A percentile compares a stretch with the other conserved stretches of the same genome.
Conservation (phyloP, 2,329 filamentous ascomycete species). For the Anisogramma anomala region DNA sequence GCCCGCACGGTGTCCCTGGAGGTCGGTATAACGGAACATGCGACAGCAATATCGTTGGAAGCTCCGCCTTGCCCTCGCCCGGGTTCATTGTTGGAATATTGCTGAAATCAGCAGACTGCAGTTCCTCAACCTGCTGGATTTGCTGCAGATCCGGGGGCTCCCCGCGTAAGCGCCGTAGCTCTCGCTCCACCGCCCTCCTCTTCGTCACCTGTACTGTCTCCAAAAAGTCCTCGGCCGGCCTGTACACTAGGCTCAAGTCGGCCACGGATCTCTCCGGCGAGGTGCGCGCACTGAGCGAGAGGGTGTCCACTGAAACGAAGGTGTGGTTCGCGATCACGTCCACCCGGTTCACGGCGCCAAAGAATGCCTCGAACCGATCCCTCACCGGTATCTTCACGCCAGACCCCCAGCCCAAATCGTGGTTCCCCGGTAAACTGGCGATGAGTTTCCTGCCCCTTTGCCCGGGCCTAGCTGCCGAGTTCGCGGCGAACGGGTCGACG, state of each 20-base stretch:
- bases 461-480: constrained; percentile 41
- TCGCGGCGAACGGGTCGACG: constrained; percentile 51
- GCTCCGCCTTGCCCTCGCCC: constrained; percentile 40
- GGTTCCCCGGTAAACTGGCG: constrained; percentile 81
- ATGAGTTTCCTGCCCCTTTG: constrained; percentile 67
- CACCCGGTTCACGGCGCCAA: constrained; percentile 82
- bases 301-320: constrained; percentile 80
- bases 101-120: constrained; percentile 34
- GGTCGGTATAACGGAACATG: constrained; percentile 83
- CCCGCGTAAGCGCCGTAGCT: constrained; percentile 55
- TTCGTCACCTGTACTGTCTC: constrained; percentile 53
- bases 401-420: constrained; percentile 83
- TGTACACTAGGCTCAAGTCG: constrained; percentile 55
- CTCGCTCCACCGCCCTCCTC: constrained; percentile 54
- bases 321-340: constrained; percentile 92
- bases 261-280: constrained; percentile 39
- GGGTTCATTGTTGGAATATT: constrained; percentile 29
- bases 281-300: constrained; percentile 68
- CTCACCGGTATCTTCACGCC: constrained; percentile 73
- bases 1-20: constrained; percentile 77
- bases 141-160: constrained; percentile 44
- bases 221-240: constrained; percentile 66
- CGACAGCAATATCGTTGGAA: constrained; percentile 80
- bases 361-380: constrained; percentile 74
- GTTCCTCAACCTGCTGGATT: constrained; percentile 47